Percentiles rank a stretch among this genome's conserved stretches.
These are phyloP conservation scores for Digitaria exilis DNA, from an alignment of 202 grass and related monocot genomes.

Conservation along the genomic window DNA sequence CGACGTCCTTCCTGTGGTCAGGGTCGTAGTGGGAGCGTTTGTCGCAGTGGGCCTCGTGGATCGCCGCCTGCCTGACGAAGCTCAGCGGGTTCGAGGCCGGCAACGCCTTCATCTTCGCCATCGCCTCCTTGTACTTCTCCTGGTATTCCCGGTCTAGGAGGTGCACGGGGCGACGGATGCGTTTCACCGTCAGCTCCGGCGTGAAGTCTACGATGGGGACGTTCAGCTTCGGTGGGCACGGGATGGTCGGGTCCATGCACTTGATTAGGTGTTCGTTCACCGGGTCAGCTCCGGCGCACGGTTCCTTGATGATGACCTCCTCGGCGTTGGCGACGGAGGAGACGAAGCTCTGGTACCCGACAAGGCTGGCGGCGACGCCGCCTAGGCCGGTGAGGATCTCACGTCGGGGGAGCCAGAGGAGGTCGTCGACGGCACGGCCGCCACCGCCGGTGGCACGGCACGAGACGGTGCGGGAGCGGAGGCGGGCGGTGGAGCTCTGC, in stretches of 20 bases:
- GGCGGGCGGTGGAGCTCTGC: background rate
- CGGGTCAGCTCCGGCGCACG: too few relatives aligned
- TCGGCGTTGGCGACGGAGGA: background rate
- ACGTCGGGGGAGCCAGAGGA: background rate
- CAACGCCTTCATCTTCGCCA: slow-evolving; percentile 36
- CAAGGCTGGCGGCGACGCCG: background rate
- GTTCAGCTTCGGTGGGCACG: too few relatives aligned
- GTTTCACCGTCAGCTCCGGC: too few relatives aligned
- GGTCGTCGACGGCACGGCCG: too few relatives aligned
- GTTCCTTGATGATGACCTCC: too few relatives aligned
- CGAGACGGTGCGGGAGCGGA: background rate
- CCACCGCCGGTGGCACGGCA: background rate
- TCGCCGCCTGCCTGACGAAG: slow-evolving; percentile 34
- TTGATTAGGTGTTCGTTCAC: too few relatives aligned
- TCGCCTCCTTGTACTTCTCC: slow-evolving; percentile 20
- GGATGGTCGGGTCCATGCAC: too few relatives aligned
- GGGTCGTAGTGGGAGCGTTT: too few relatives aligned
- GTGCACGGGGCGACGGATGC: too few relatives aligned
- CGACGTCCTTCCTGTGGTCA: too few relatives aligned
- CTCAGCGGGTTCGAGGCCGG: slow-evolving; percentile 28
- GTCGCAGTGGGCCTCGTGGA: slow-evolving; percentile 21
- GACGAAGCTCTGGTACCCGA: background rate
- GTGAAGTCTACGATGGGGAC: too few relatives aligned
- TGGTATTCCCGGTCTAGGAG: too few relatives aligned
- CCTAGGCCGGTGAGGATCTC: slow-evolving; percentile 23